Conservation (phyloP, 495 filamentous ascomycete species). For the Aspergillus incahuasiensis region DNA sequence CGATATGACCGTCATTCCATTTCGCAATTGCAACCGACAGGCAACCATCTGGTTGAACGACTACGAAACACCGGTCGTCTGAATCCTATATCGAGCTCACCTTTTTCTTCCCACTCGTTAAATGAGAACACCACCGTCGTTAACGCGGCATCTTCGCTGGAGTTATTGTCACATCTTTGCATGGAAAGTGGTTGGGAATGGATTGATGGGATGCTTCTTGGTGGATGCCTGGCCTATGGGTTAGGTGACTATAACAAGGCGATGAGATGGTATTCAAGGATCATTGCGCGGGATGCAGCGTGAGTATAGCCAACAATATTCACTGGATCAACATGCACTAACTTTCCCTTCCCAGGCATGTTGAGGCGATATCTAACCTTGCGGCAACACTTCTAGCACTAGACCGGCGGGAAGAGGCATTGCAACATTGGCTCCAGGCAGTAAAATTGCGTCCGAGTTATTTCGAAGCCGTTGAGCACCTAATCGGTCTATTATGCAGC, state of each 20-base stretch:
- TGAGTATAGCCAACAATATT: constrained; percentile 34
- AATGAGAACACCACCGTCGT: constrained; percentile 33
- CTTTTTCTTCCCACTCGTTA: constrained; percentile 27
- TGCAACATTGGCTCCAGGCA: constrained; percentile 78
- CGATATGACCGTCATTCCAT: constrained; percentile 27
- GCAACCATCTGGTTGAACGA: constrained; percentile 25
- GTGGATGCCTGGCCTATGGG: constrained; percentile 90
- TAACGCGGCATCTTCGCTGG: constrained; percentile 64
- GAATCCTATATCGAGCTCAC: constrained; percentile 29
- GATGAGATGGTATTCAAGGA: constrained; percentile 81
- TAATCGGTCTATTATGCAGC: constrained; percentile 81
- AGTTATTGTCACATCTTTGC: constrained; percentile 76
- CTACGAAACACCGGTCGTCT: constrained; percentile 31
- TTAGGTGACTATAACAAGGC: constrained; percentile 83
- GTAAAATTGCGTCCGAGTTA: constrained; percentile 82
- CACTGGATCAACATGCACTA: background rate
- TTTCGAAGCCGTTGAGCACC: constrained; percentile 94
- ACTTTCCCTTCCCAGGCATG: constrained; percentile 55
- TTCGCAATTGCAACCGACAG: constrained; percentile 26
- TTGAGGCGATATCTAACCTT: constrained; percentile 91
- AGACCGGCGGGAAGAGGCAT: constrained; percentile 76
- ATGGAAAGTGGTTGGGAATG: constrained; percentile 86
- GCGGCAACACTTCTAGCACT: constrained; percentile 84
- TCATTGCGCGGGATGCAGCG: constrained; percentile 75
- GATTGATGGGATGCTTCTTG: constrained; percentile 93